phyloP scores from a whole-genome alignment of 257 asterid genomes.

The Solanum lycopersicoides region DNA sequence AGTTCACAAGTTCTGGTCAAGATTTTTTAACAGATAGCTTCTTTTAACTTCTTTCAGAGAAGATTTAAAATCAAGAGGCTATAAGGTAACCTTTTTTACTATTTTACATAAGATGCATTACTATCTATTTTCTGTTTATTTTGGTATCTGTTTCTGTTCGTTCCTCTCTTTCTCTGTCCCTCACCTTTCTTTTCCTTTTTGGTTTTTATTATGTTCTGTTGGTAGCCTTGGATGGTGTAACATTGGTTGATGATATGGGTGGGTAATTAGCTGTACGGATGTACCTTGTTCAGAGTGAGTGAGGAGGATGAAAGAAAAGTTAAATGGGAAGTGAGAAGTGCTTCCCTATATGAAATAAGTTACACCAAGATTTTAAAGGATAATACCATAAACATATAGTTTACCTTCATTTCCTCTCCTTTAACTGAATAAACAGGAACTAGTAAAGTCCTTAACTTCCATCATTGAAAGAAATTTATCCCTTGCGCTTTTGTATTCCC shows the following conservation, averaged over 20 bases:
- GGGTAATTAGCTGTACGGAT: neutral
- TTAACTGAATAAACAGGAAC: neutral
- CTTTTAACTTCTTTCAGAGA: constrained; percentile 27
- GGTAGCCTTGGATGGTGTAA: neutral
- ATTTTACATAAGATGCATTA: neutral
- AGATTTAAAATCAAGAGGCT: constrained; percentile 37
- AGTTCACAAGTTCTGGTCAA: neutral
- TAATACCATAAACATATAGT: too few relatives aligned
- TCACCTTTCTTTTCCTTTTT: neutral
- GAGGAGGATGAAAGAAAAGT: neutral
- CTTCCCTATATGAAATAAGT: neutral
- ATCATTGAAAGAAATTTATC: neutral
- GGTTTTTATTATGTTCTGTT: neutral
- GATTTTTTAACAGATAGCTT: constrained; percentile 4
- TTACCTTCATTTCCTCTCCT: neutral
- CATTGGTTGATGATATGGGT: neutral
- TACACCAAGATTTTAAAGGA: neutral
- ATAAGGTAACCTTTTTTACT: constrained; percentile 22
- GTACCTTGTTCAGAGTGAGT: neutral
- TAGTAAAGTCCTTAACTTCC: neutral
- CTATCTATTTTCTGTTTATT: neutral
- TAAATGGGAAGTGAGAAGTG: neutral
- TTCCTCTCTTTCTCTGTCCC: neutral
- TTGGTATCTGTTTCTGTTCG: neutral
- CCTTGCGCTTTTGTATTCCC: neutral